phyloP scores from a whole-genome alignment of 73 alveolate genomes.

The Stentor roeselii region DNA sequence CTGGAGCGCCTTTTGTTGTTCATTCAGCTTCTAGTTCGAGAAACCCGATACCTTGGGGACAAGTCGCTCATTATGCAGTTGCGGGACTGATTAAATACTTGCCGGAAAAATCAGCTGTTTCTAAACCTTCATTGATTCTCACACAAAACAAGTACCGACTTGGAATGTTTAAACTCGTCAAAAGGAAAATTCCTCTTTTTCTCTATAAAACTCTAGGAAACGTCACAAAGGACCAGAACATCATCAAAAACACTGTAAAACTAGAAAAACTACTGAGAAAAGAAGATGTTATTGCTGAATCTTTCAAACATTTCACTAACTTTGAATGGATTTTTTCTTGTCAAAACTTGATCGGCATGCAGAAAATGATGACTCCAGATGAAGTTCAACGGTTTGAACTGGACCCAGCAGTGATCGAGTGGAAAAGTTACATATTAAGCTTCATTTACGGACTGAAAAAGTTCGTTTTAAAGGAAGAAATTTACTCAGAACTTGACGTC shows the following conservation, averaged over 20 bases:
- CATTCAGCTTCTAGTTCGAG: slow-evolving; percentile 67
- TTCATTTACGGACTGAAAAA: slow-evolving; percentile 74
- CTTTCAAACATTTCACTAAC: slow-evolving; percentile 48
- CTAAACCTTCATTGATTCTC: slow-evolving; percentile 33
- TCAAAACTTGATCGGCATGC: slow-evolving; percentile 28
- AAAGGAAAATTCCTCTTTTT: slow-evolving; percentile 58
- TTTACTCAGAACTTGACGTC: slow-evolving; percentile 51
- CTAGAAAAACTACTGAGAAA: slow-evolving; percentile 51
- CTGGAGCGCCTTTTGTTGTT: neutral
- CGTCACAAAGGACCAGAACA: slow-evolving; percentile 40
- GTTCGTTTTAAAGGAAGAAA: slow-evolving; percentile 74
- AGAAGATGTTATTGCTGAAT: slow-evolving; percentile 52
- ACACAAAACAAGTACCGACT: slow-evolving; percentile 29
- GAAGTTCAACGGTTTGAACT: slow-evolving; percentile 51
- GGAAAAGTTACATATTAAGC: slow-evolving; percentile 60
- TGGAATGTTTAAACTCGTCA: slow-evolving; percentile 32
- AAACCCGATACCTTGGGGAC: slow-evolving; percentile 70
- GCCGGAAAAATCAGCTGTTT: slow-evolving; percentile 39
- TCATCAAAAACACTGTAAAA: slow-evolving; percentile 49
- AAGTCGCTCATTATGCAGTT: slow-evolving; percentile 34
- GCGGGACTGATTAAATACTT: slow-evolving; percentile 47
- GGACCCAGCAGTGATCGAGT: slow-evolving; percentile 64
- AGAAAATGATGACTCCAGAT: slow-evolving; percentile 31
- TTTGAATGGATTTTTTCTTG: slow-evolving; percentile 78
- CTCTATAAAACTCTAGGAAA: slow-evolving; percentile 37